These are phyloP conservation scores for Limnanthes douglasii DNA, from an alignment of 345 rosid genomes.

Conservation along the genomic window DNA sequence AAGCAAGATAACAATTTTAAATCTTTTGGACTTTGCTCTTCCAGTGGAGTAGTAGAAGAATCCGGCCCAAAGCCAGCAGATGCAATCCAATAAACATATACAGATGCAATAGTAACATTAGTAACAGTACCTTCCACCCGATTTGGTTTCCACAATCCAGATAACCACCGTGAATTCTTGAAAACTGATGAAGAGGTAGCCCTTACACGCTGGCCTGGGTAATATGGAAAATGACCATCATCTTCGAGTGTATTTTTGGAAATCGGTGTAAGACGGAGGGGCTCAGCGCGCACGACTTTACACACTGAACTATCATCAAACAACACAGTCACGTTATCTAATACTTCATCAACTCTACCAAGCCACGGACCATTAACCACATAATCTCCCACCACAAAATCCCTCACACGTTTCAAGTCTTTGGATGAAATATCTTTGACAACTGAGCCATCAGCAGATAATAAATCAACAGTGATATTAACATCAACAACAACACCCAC, in stretches of 20 bases:
- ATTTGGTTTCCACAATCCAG: constrained; percentile 82
- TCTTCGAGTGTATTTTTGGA: constrained; percentile 68
- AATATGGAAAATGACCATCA: constrained; percentile 64
- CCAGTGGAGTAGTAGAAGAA: constrained; percentile 78
- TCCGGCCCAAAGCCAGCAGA: constrained; percentile 86
- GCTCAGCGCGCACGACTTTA: constrained; percentile 78
- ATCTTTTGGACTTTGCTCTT: constrained; percentile 84
- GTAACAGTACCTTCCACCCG: constrained; percentile 89
- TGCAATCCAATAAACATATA: constrained; percentile 91
- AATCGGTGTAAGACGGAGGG: constrained; percentile 59
- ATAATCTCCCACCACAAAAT: constrained; percentile 73
- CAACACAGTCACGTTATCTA: constrained; percentile 86
- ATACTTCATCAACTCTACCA: constrained; percentile 84
- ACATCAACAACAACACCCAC: constrained; percentile 82
- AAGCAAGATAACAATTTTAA: constrained; percentile 76
- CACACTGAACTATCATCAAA: constrained; percentile 94
- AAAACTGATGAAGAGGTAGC: constrained; percentile 79
- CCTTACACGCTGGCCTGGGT: constrained; percentile 91
- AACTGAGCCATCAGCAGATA: constrained; percentile 52
- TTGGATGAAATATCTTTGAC: constrained; percentile 47
- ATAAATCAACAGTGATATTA: constrained; percentile 54
- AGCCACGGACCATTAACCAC: constrained; percentile 91
- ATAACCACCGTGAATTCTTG: constrained; percentile 68
- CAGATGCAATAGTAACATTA: constrained; percentile 74
- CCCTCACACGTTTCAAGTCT: constrained; percentile 78